A percentile compares a stretch with the other conserved stretches of the same genome.
These are phyloP conservation scores for Beauveria pseudobassiana DNA, from an alignment of 2,329 filamentous ascomycete species.

Conservation along the genomic window DNA sequence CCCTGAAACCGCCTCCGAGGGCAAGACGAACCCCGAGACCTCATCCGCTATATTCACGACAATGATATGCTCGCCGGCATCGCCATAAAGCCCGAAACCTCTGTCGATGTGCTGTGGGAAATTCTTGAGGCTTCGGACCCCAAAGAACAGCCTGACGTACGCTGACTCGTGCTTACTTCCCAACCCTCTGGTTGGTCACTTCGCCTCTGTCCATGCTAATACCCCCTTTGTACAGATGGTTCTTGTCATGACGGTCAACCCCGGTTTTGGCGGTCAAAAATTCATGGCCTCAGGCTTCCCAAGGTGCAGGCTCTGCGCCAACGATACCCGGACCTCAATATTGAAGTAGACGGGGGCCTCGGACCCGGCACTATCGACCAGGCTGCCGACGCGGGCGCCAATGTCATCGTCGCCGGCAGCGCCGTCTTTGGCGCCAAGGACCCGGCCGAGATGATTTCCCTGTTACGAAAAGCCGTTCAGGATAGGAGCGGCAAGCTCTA, in stretches of 20 bases:
- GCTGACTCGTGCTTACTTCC: constrained; percentile 26
- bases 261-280: constrained; percentile 94
- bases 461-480: constrained; percentile 73
- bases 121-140: constrained; percentile 67
- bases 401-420: constrained; percentile 95
- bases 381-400: constrained; percentile 90
- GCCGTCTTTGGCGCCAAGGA: constrained; percentile 92
- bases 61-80: constrained; percentile 85
- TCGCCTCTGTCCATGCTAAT: neutral
- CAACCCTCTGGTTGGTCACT: neutral
- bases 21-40: constrained; percentile 69
- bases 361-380: constrained; percentile 85
- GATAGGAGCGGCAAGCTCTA: constrained; percentile 38
- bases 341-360: constrained; percentile 92
- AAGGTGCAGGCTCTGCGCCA: constrained; percentile 81
- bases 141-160: constrained; percentile 80
- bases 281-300: constrained; percentile 93
- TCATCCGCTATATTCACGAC: constrained; percentile 87
- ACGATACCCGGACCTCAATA: constrained; percentile 86
- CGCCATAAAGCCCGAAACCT: constrained; percentile 88
- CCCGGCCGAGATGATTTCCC: constrained; percentile 76
- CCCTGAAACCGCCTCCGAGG: constrained; percentile 60
- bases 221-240: constrained; percentile 64
- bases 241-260: constrained; percentile 95
- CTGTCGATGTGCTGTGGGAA: constrained; percentile 87